phyloP scores from a whole-genome alignment of 2,329 filamentous ascomycete species.

The Colletotrichum liaoningense region DNA sequence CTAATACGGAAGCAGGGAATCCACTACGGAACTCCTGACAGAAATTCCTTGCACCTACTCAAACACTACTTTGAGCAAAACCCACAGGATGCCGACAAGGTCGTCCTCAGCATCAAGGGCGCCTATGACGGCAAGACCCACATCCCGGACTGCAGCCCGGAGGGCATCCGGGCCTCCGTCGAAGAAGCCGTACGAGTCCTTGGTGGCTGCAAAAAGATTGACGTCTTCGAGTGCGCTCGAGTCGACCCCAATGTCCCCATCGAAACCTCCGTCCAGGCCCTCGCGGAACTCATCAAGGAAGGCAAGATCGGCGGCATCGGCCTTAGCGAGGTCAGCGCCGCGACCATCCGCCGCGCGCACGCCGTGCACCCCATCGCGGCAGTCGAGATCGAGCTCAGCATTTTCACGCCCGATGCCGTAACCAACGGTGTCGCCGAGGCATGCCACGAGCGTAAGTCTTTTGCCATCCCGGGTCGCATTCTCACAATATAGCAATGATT shows the following conservation, averaged over 20 bases:
- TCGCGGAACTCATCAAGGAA: slow-evolving; percentile 44
- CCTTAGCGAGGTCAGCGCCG: slow-evolving; percentile 54
- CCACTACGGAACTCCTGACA: slow-evolving; percentile 61
- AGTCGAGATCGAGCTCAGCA: slow-evolving; percentile 59
- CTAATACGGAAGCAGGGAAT: background rate
- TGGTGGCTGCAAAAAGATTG: slow-evolving; percentile 60
- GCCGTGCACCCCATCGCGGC: slow-evolving; percentile 50
- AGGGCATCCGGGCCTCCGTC: no score
- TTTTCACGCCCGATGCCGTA: slow-evolving; percentile 53
- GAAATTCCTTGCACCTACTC: slow-evolving; percentile 64
- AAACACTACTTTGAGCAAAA: slow-evolving; percentile 65
- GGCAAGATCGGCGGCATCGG: slow-evolving; percentile 58
- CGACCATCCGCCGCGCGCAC: slow-evolving; percentile 52
- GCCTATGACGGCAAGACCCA: slow-evolving; percentile 44
- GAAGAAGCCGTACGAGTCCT: no score
- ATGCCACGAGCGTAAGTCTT: slow-evolving; percentile 53
- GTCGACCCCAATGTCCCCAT: slow-evolving; percentile 54
- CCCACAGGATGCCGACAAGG: slow-evolving; percentile 65
- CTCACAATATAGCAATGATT: no score
- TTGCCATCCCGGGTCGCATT: slow-evolving; percentile 47
- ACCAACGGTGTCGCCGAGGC: slow-evolving; percentile 50
- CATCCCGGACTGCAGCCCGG: slow-evolving; percentile 48
- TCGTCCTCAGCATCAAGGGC: slow-evolving; percentile 67
- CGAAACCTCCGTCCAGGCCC: slow-evolving; percentile 46
- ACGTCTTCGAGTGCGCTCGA: slow-evolving; percentile 64